Evolutionary conservation across 208 protist genomes (phyloP).

Genomic region (Wallacemonas collosoma): DNA sequence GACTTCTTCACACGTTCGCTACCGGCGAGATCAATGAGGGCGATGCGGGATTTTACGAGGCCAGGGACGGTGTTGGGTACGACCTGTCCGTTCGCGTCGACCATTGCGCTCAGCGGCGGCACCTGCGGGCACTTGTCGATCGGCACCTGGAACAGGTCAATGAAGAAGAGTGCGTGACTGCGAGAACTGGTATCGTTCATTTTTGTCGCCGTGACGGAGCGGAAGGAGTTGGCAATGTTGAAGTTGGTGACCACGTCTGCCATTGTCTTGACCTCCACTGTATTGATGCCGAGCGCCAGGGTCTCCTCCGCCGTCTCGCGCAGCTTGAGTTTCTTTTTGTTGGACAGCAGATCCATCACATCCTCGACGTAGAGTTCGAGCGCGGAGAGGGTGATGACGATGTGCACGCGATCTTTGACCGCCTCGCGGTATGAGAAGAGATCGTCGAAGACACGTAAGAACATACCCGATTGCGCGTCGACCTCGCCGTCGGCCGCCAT

Average conservation of each 20-base stretch:
- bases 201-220: constrained; percentile 74
- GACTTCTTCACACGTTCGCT: constrained; percentile 93
- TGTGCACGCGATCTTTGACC: constrained; percentile 44
- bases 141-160: constrained; percentile 84
- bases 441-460: constrained; percentile 87
- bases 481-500: constrained; percentile 40
- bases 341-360: constrained; percentile 81
- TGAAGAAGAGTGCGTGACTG: constrained; percentile 91
- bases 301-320: constrained; percentile 83
- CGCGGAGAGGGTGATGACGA: constrained; percentile 81
- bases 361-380: constrained; percentile 90
- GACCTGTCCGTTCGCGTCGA: constrained; percentile 54
- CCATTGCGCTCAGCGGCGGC: constrained; percentile 45
- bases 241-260: constrained; percentile 75
- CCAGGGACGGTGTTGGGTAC: constrained; percentile 49
- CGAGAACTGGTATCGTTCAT: constrained; percentile 93
- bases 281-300: constrained; percentile 56
- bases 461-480: constrained; percentile 67
- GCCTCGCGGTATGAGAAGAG: constrained; percentile 70
- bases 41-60: constrained; percentile 90
- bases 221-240: constrained; percentile 74
- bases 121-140: constrained; percentile 20
- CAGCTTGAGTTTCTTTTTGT: constrained; percentile 83
- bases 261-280: constrained; percentile 70
- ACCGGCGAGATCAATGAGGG: constrained; percentile 96